phyloP scores from a whole-genome alignment of 1,284 basidiomycete genomes.

The Albatrellus sp. region DNA sequence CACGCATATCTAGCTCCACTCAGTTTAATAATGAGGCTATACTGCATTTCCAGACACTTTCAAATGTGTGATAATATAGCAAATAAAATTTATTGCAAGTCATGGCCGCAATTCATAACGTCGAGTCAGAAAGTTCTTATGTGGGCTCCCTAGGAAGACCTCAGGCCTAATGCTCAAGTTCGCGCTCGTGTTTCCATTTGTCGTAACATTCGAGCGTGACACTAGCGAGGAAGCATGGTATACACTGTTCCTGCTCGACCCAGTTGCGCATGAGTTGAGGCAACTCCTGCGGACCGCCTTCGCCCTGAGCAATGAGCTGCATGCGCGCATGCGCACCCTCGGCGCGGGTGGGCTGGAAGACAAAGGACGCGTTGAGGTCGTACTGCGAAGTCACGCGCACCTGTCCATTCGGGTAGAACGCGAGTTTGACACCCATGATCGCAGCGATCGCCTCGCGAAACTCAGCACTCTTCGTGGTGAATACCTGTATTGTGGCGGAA shows the following conservation, averaged over 20 bases:
- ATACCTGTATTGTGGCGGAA: constrained; percentile 32
- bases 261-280: constrained; percentile 58
- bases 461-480: constrained; percentile 63
- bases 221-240: constrained; percentile 65
- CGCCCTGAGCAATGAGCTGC: constrained; percentile 59
- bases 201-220: constrained; percentile 68
- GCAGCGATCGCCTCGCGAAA: constrained; percentile 73
- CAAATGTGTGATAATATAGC: too few species aligned
- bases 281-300: constrained; percentile 56
- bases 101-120: too few species aligned
- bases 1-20: too few species aligned
- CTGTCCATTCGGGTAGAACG: constrained; percentile 75
- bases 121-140: neutral
- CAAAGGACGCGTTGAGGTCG: constrained; percentile 58
- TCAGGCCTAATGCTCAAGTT: constrained; percentile 6
- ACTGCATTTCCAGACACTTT: too few species aligned
- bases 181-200: constrained; percentile 14
- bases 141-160: neutral
- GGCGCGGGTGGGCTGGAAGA: constrained; percentile 44
- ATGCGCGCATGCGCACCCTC: constrained; percentile 35
- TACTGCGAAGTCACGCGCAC: constrained; percentile 76
- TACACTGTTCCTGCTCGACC: constrained; percentile 60
- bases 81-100: too few species aligned
- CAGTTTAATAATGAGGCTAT: too few species aligned
- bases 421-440: constrained; percentile 75